Evolutionary conservation across 108 stramenopile genomes (phyloP), one percentile per base, ranked within the genome.

Genomic region (Cyclostephanos invisitatus): DNA sequence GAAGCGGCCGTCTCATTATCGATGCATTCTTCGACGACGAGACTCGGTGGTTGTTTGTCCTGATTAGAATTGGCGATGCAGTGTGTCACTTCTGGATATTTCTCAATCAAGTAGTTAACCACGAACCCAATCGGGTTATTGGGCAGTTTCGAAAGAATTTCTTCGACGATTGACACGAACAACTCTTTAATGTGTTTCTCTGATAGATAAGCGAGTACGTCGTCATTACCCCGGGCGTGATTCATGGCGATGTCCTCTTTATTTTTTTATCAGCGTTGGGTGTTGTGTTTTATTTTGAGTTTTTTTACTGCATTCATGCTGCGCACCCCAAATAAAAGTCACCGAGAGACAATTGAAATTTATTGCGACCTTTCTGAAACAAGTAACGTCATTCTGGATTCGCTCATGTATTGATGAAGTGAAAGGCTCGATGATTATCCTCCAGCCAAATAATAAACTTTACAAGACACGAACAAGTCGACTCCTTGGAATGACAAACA

Each of bases 61-160:
- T 35, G 49, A n/a, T 51, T 36, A 11, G 12, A 21, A 15, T 42
- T 56, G 14, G 21, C 3, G 4, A 58, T 60, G 35, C 38, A 50
- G 38, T 75, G 72, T 4, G 88, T 88, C 50, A 88, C 81, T 18
- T 88, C 89, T 36, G 90, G 90, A 70, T 87, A 88, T 67, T 84
- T 84, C 24, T 91, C 88, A 28, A 80, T 15, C 3, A 75, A 20
- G 32, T 38, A 76, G 12, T 80, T 70, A 0, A 47, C 75, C 60
- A 91, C 88, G 61, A 90, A 91, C 9, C 84, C 89, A 35, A 91
- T 88, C 4, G 89, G 91, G 58, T 90, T 90, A 2, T 88, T 85
- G 6, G 89, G 91, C 73, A 89, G 90, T 36, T 91, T 81, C 44
- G 84, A 83, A 49, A 91, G 85, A n/a, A 91, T 83, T 20, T 75